phyloP scores from a whole-genome alignment of 305 asterid genomes.

The Solanum hybrid region DNA sequence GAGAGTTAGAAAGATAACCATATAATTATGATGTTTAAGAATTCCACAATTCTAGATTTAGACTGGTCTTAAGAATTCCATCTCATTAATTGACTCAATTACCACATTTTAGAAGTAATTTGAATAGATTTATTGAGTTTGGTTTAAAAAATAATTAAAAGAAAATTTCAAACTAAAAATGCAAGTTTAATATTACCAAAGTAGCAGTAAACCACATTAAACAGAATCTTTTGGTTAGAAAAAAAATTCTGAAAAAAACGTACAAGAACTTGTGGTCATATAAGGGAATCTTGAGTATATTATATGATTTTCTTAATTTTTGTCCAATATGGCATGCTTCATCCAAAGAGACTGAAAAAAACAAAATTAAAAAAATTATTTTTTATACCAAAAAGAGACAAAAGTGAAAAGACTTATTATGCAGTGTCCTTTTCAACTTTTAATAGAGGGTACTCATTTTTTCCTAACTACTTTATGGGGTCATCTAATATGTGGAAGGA shows the following conservation, averaged over 20 bases:
- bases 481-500: neutral
- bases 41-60: neutral
- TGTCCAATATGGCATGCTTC: neutral
- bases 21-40: neutral
- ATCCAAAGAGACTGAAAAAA: neutral
- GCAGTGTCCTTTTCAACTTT: constrained; percentile 1
- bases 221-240: neutral
- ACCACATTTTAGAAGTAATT: neutral
- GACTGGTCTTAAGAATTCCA: neutral
- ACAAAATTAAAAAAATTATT: neutral
- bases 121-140: neutral
- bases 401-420: neutral
- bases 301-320: neutral
- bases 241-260: neutral
- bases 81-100: neutral
- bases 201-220: neutral
- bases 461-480: neutral
- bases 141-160: neutral
- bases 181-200: neutral
- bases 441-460: neutral
- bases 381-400: neutral
- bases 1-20: neutral
- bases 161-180: neutral
- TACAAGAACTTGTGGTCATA: neutral
- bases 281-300: neutral